Evolutionary conservation across 164 flowering plant genomes (phyloP), one percentile per base, ranked within the genome.

Genomic region (Berberis thunbergii): DNA sequence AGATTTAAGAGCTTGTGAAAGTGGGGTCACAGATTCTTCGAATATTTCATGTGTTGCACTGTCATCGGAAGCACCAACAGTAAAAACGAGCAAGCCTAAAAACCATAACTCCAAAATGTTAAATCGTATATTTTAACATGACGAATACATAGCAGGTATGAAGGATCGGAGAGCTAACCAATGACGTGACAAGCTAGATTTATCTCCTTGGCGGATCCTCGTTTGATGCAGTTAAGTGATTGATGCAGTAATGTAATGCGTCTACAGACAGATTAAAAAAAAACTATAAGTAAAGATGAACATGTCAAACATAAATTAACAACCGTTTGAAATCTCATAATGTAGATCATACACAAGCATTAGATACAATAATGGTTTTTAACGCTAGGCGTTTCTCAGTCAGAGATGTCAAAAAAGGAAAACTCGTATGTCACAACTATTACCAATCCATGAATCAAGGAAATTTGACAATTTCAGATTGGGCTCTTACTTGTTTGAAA

Each of bases 211-310:
- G 83, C 59, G 61, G 97, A 86, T 2, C 97, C 97, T 44, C 72
- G 66, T 73, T 90, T 93, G 48, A 86, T 77, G 45, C 83, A 88
- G 68, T 73, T 84, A 65, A 85, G 67, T 63, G 84, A 85, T 61
- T 69, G 96, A 65, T 86, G 86, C 67, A 90, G 78, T 67, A 93
- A 72, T 56, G 98, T 90, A 64, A 79, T 82, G 76, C 78, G 84
- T 52, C 97, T 93, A 77, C 50, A 66, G 8, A 66, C 39, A 61
- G 26, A 41, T 65, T 4, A 45, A 59, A 6, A 54, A 63, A 7
- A 4, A 63, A 74, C 39, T 43, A 60, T 12, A 42, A 26, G 10
- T 3, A 52, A 26, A 7, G 54, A 7, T 52, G n/a, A 3, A 26
- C 4, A 52, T 52, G 4, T 52, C n/a, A 12, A 52, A 45, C 39